Conservation (phyloP, 73 alveolate species). For the Symbiodinium pilosum region DNA sequence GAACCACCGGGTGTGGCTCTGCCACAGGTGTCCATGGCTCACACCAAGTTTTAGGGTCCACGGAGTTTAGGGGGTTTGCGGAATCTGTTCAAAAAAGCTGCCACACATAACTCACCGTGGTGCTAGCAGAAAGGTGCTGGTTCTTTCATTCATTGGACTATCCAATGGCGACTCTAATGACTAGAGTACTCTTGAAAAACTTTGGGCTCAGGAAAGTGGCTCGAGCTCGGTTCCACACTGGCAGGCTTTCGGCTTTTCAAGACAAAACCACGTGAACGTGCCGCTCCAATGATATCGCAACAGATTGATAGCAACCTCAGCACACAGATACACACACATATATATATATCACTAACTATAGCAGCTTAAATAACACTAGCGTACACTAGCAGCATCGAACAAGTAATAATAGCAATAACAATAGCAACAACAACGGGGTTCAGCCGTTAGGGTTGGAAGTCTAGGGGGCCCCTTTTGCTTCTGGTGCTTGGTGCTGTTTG, state of each 20-base stretch:
- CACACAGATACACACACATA: neutral
- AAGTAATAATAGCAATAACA: neutral
- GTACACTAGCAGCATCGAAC: neutral
- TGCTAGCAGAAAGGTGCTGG: neutral
- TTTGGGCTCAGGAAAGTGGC: neutral
- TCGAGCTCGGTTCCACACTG: neutral
- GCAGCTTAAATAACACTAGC: neutral
- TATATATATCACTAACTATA: neutral
- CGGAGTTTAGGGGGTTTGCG: neutral
- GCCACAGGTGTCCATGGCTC: neutral
- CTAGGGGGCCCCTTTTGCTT: neutral
- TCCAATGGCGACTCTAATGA: neutral
- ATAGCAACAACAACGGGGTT: too few species aligned
- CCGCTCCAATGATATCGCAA: neutral
- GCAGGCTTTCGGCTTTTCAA: neutral
- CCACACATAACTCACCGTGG: neutral
- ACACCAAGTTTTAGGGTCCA: neutral
- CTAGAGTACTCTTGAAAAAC: neutral
- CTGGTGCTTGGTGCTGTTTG: neutral
- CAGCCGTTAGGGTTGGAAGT: neutral
- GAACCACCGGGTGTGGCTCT: neutral
- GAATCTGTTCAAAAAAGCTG: neutral
- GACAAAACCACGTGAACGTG: neutral
- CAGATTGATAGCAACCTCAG: neutral
- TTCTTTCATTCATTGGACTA: neutral